Evolutionary conservation across 495 filamentous ascomycete species (phyloP), one percentile per base, ranked within the genome.

Genomic region (Penicillium lividum): DNA sequence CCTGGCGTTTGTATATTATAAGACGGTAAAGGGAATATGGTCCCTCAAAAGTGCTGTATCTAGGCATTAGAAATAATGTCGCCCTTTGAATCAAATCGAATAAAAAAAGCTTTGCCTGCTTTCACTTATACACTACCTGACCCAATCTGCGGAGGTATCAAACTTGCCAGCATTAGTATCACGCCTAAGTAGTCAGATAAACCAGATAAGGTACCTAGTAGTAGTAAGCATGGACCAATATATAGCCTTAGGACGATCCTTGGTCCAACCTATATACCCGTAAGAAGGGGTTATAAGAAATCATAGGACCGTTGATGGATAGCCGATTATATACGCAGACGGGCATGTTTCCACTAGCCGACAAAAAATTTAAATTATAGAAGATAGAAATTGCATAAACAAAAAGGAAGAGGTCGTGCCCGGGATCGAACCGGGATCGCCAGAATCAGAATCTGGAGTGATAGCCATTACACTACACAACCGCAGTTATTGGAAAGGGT

Each of bases 381-480:
- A 33, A 33, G 30, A 33, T 33, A 4, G 30, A 33, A 33, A 33
- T 33, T 11, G 33, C 10, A n/a, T n/a, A n/a, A n/a, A n/a, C 33
- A 11, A 36, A 36, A 36, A 11, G 1, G 9, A 36, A 62, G 50
- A 74, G 70, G 70, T 74, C 71, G 58, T 73, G 63, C 70, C 71
- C 69, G 71, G 68, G 68, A 72, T 71, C 70, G 70, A 73, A 73
- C 68, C 70, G 67, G 68, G 71, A 71, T 71, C 63, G 59, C 42
- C 53, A 25, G 53, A 48, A 46, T 54, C 46, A 49, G 46, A 49
- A 49, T 31, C 46, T 29, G 46, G 15, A 49, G 46, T 49, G 46
- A 28, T 49, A 49, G 13, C 46, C 46, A 49, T 49, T 49, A 49
- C 46, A 49, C 46, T 49, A 49, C 46, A 49, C 46, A 49, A 49